phyloP scores from a whole-genome alignment of 192 early-diverging fungal genomes.

The Rhizophagus sp. region DNA sequence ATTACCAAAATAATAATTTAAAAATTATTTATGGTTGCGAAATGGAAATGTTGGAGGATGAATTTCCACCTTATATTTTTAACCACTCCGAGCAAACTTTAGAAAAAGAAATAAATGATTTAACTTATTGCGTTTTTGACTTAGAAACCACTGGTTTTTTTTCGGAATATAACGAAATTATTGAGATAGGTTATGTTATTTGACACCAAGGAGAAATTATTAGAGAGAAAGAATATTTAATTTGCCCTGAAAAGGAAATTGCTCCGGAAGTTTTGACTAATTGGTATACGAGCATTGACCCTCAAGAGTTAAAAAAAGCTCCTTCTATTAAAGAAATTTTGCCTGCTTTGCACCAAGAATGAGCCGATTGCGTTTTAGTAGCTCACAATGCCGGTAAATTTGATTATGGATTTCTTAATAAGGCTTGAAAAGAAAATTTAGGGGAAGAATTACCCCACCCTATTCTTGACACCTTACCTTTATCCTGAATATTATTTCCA shows the following conservation, averaged over 20 bases:
- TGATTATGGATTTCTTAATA: neutral
- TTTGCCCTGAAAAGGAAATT: constrained; percentile 3
- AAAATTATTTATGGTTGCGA: constrained; percentile 13
- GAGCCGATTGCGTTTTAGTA: neutral
- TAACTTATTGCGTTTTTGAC: constrained; percentile 16
- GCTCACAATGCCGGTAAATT: constrained; percentile 4
- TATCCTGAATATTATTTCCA: neutral
- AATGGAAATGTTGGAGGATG: neutral
- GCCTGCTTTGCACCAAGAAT: neutral
- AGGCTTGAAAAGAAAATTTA: neutral
- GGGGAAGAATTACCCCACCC: neutral
- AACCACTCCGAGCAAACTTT: neutral
- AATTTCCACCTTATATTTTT: constrained; percentile 6
- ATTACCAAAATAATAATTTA: neutral
- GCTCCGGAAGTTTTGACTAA: constrained; percentile 8
- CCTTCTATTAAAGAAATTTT: too few species aligned
- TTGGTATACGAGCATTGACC: too few species aligned
- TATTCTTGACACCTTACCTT: neutral
- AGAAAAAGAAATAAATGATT: too few species aligned
- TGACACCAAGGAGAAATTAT: neutral
- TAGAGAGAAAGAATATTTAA: neutral
- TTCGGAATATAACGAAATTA: constrained; percentile 12
- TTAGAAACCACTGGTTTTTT: constrained; percentile 13
- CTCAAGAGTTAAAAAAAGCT: too few species aligned
- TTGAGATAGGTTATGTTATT: constrained; percentile 17